Evolutionary conservation across 495 filamentous ascomycete species (phyloP).

Genomic region (Neurospora discreta): DNA sequence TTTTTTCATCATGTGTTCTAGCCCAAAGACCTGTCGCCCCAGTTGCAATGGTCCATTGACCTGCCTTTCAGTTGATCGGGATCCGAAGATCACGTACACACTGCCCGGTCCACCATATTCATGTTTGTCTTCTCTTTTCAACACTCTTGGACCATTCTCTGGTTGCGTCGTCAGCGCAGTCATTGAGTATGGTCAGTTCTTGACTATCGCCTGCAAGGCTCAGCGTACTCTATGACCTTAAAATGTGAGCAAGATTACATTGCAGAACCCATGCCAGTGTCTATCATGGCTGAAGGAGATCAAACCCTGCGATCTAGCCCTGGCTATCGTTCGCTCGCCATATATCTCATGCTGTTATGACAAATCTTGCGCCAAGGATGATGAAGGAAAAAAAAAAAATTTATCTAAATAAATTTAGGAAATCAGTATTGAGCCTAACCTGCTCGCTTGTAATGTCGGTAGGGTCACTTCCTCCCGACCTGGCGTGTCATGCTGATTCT

Average conservation of each 20-base stretch:
- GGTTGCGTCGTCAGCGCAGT: not conserved
- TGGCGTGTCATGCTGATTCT: not conserved
- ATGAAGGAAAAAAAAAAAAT: not conserved
- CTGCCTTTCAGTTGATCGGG: not conserved
- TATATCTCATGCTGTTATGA: not conserved
- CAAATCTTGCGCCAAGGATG: not conserved
- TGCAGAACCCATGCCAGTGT: not conserved
- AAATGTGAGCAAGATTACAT: not conserved
- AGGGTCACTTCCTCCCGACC: not conserved
- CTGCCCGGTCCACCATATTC: not conserved
- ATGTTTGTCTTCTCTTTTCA: no score
- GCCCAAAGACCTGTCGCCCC: not conserved
- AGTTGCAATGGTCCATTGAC: not conserved
- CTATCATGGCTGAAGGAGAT: not conserved
- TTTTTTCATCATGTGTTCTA: not conserved
- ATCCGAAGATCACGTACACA: not conserved
- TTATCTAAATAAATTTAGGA: no score
- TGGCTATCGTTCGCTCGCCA: not conserved
- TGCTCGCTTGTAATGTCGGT: not conserved
- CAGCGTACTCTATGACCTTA: slow-evolving; percentile 5
- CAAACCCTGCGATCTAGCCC: not conserved
- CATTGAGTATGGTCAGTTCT: slow-evolving; percentile 18
- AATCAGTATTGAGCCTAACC: not conserved
- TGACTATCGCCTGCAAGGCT: slow-evolving; percentile 19
- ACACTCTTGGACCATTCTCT: not conserved